phyloP scores from a whole-genome alignment of 352 stramenopile genomes.

The Globisporangium iwayamae region DNA sequence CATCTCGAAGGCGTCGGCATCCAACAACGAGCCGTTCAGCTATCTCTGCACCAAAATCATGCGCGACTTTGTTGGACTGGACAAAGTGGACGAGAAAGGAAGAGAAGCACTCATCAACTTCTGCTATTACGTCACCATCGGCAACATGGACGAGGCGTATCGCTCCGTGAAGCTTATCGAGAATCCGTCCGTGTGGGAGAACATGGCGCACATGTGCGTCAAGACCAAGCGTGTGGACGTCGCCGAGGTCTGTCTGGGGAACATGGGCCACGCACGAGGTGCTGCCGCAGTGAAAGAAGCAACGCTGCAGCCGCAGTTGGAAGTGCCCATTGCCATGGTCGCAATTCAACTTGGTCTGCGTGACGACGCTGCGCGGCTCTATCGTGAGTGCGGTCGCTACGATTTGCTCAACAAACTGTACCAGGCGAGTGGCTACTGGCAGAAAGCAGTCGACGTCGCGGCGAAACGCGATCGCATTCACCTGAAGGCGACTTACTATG shows the following conservation, averaged over 20 bases:
- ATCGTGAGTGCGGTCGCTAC: slow-evolving; percentile 87
- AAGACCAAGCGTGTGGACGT: slow-evolving; percentile 95
- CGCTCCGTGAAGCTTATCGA: slow-evolving; percentile 91
- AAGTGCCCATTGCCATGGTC: slow-evolving; percentile 88
- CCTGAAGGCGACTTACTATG: slow-evolving; percentile 88
- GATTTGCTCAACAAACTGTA: slow-evolving; percentile 93
- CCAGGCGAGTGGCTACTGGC: slow-evolving; percentile 88
- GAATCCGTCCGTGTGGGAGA: slow-evolving; percentile 92
- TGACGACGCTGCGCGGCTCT: slow-evolving; percentile 90
- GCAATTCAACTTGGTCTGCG: slow-evolving; percentile 91
- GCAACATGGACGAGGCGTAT: slow-evolving; percentile 96
- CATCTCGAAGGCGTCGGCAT: slow-evolving; percentile 14
- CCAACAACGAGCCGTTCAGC: slow-evolving; percentile 32
- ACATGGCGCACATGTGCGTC: slow-evolving; percentile 96
- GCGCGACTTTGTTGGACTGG: slow-evolving; percentile 91
- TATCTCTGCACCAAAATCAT: slow-evolving; percentile 85
- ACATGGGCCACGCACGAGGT: slow-evolving; percentile 92
- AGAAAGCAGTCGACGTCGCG: slow-evolving; percentile 88
- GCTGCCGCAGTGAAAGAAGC: slow-evolving; percentile 84
- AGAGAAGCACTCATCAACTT: slow-evolving; percentile 92
- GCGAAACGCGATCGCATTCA: slow-evolving; percentile 90
- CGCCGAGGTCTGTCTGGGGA: slow-evolving; percentile 91
- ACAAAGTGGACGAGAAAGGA: slow-evolving; percentile 86
- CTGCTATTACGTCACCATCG: slow-evolving; percentile 93
- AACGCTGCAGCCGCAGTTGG: slow-evolving; percentile 60